Evolutionary conservation across 768 basidiomycete species (phyloP).

Genomic region (Rhodotorula diobovata): DNA sequence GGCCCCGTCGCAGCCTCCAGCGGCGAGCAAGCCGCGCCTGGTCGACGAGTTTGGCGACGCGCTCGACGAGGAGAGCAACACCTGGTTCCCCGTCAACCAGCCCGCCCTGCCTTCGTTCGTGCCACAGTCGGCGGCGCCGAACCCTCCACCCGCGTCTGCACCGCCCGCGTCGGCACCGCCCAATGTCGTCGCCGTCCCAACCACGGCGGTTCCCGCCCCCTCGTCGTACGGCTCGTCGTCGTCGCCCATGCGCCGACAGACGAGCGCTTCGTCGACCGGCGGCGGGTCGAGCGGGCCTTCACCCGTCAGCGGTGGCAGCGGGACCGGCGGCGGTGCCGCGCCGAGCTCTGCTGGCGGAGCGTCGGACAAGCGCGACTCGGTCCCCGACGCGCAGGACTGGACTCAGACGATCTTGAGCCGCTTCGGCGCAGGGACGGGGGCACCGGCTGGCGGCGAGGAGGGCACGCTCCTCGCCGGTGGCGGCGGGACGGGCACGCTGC

Average conservation of each 20-base stretch:
- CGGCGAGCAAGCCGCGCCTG: neutral
- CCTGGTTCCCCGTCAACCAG: slow-evolving; percentile 28
- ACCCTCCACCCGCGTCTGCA: neutral
- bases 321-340: neutral
- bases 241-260: slow-evolving; percentile 20
- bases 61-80: slow-evolving; percentile 23
- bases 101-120: neutral
- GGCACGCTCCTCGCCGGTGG: slow-evolving; percentile 20
- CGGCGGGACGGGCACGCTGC: slow-evolving; percentile 1
- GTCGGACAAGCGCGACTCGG: slow-evolving; percentile 4
- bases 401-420: slow-evolving; percentile 21
- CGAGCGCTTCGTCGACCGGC: slow-evolving; percentile 4
- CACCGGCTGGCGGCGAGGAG: neutral
- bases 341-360: neutral
- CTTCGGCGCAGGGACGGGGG: slow-evolving; percentile 11
- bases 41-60: slow-evolving; percentile 25
- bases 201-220: slow-evolving; percentile 3
- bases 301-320: neutral
- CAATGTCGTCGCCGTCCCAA: neutral
- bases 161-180: neutral
- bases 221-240: slow-evolving; percentile 12
- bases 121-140: neutral
- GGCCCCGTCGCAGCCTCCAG: neutral
- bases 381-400: slow-evolving; percentile 33
- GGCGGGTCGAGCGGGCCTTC: neutral